These are phyloP conservation scores for Aegilops speltoides DNA, from an alignment of 176 grass and related monocot species.

Conservation along the genomic window DNA sequence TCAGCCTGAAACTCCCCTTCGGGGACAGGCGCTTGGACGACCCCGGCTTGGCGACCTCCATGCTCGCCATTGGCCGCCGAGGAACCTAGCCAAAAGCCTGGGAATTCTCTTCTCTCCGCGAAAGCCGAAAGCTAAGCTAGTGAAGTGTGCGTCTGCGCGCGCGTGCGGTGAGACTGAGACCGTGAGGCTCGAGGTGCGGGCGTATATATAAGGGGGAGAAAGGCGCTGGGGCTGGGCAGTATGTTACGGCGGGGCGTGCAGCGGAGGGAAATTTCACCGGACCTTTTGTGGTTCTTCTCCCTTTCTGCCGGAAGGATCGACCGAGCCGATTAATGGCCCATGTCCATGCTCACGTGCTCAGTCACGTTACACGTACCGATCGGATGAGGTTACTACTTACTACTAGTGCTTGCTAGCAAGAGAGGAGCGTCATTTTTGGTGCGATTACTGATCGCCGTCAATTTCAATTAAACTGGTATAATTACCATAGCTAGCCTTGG, in stretches of 20 bases:
- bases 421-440: too few species aligned
- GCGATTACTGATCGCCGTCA: neutral
- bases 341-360: neutral
- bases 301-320: conserved; percentile 16
- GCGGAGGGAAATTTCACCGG: conserved; percentile 16
- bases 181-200: neutral
- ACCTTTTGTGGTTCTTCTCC: neutral
- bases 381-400: too few species aligned
- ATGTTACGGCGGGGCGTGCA: neutral
- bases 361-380: too few species aligned
- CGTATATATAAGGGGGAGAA: conserved; percentile 18
- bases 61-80: conserved; percentile 34
- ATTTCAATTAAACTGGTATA: neutral
- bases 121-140: neutral
- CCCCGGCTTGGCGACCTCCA: conserved; percentile 40
- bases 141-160: neutral
- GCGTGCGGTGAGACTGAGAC: neutral
- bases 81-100: neutral
- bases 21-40: conserved; percentile 45
- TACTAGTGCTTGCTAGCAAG: neutral
- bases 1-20: conserved; percentile 68
- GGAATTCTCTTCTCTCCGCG: neutral
- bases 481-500: neutral
- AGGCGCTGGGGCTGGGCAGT: neutral
- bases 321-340: neutral